Conservation (phyloP, 1,284 basidiomycete genomes). For the Dichomitus squalens region DNA sequence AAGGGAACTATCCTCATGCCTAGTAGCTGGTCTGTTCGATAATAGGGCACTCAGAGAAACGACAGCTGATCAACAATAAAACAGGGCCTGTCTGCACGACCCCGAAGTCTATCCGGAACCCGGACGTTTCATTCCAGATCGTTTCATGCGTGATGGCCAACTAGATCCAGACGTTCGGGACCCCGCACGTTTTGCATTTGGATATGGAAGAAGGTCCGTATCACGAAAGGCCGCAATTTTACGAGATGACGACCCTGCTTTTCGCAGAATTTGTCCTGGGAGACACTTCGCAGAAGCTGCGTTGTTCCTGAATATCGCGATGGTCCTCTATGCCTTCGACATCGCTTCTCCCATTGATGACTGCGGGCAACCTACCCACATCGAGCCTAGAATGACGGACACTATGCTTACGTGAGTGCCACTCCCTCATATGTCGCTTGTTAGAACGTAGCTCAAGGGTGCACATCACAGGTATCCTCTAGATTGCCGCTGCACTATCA, state of each 20-base stretch:
- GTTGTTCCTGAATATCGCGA: constrained; percentile 42
- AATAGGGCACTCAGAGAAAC: background rate
- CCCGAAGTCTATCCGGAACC: constrained; percentile 4
- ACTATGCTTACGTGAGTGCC: background rate
- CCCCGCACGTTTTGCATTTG: constrained; percentile 1
- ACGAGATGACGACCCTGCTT: background rate
- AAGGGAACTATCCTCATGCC: background rate
- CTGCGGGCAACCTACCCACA: constrained; percentile 5
- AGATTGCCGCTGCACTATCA: constrained; percentile 21
- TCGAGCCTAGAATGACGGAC: background rate
- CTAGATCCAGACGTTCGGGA: constrained; percentile 1
- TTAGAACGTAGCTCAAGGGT: background rate
- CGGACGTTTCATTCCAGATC: constrained; percentile 3
- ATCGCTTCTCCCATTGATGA: constrained; percentile 35
- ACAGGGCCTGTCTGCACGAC: constrained; percentile 7
- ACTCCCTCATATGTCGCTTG: background rate
- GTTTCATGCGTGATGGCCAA: constrained; percentile 3
- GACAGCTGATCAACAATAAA: background rate
- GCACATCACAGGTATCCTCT: constrained; percentile 9
- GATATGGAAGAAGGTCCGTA: constrained; percentile 7
- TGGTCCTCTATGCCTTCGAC: constrained; percentile 44
- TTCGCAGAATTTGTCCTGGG: constrained; percentile 21
- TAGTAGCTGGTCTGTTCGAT: background rate
- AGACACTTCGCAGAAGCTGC: constrained; percentile 28
- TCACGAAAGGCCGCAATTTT: background rate